Evolutionary conservation across 73 alveolate species (phyloP).

Genomic region (Tetrahymena elliotti): DNA sequence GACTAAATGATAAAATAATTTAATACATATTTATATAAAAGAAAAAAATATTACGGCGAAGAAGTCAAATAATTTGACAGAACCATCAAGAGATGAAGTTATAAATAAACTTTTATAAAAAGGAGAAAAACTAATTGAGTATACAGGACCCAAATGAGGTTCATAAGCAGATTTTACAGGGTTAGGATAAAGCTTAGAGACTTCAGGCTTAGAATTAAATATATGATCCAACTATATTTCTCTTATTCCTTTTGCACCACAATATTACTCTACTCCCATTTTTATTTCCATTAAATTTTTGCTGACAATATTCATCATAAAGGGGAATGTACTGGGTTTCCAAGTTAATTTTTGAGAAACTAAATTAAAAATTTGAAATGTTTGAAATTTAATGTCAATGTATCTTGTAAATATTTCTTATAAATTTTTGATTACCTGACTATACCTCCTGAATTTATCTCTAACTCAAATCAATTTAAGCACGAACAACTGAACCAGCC

Average conservation of each 20-base stretch:
- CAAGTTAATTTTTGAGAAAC: conserved; percentile 35
- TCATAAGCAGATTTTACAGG: conserved; percentile 63
- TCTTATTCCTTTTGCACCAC: conserved; percentile 56
- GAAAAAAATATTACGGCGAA: not conserved
- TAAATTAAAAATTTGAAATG: no score
- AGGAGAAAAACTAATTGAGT: conserved; percentile 48
- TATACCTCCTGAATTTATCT: not conserved
- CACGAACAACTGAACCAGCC: conserved; percentile 63
- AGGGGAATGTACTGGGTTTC: conserved; percentile 50
- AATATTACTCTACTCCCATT: conserved; percentile 59
- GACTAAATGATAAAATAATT: not conserved
- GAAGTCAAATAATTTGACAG: conserved; percentile 44
- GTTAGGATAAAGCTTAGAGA: conserved; percentile 45
- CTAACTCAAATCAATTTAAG: conserved; percentile 22
- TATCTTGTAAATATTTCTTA: not conserved
- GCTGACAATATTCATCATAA: conserved; percentile 49
- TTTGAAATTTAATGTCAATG: not conserved
- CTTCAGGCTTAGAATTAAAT: conserved; percentile 62
- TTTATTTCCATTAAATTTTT: conserved; percentile 52
- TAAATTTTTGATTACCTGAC: conserved; percentile 21
- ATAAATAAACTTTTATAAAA: conserved; percentile 46
- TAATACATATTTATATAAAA: not conserved
- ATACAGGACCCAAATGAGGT: conserved; percentile 62
- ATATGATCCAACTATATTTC: conserved; percentile 51
- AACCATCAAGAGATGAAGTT: conserved; percentile 62